Evolutionary conservation across 2,329 filamentous ascomycete species (phyloP).

Genomic region (Didymella pinodella): DNA sequence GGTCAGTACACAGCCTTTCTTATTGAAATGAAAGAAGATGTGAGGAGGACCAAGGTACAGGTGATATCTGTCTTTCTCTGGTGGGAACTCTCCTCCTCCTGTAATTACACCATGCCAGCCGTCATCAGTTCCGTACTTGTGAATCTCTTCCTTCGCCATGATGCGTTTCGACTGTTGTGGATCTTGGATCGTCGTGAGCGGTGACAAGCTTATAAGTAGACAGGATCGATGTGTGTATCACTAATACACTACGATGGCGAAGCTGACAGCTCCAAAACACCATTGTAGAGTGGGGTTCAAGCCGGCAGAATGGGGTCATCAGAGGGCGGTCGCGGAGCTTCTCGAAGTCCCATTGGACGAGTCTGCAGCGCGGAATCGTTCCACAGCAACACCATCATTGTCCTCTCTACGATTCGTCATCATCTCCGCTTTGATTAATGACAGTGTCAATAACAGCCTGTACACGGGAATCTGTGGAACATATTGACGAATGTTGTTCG

Average conservation of each 20-base stretch:
- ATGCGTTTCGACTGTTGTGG: neutral
- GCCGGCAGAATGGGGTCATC: conserved; percentile 15
- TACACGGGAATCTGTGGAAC: neutral
- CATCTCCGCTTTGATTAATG: neutral
- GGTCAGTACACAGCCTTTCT: neutral
- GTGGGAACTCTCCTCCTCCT: conserved; percentile 57
- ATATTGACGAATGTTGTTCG: conserved; percentile 5
- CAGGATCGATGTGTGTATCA: neutral
- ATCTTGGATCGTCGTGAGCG: neutral
- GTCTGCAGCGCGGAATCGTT: conserved; percentile 4
- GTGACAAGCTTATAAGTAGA: too few relatives aligned
- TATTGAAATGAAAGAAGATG: too few relatives aligned
- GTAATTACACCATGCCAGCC: conserved; percentile 63
- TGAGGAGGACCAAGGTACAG: conserved; percentile 58
- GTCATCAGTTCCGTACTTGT: conserved; percentile 53
- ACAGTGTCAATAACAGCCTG: neutral
- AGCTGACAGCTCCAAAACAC: neutral
- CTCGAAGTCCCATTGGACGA: conserved; percentile 13
- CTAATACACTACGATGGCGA: neutral
- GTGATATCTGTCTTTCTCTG: conserved; percentile 63
- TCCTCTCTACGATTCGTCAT: neutral
- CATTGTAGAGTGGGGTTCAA: conserved; percentile 14
- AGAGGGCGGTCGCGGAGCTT: conserved; percentile 20
- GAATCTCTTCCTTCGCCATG: conserved; percentile 33
- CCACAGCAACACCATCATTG: neutral